Evolutionary conservation across 2,329 filamentous ascomycete species (phyloP).

Genomic region (Hypocreales sp.): DNA sequence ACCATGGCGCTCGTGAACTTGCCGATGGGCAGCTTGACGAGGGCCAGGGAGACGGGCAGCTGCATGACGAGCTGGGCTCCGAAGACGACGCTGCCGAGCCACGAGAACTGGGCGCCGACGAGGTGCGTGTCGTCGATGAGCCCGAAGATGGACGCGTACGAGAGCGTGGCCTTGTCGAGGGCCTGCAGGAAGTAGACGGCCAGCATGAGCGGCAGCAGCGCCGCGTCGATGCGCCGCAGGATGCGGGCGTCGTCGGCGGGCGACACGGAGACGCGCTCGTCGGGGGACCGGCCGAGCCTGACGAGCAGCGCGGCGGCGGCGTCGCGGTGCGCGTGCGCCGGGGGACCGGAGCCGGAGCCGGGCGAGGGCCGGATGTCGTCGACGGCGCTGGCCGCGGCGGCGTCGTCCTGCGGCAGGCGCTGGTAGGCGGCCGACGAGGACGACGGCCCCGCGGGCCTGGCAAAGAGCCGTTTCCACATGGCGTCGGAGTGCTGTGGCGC

Average conservation of each 20-base stretch:
- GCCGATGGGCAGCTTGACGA: conserved; percentile 44
- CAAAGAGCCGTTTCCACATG: neutral
- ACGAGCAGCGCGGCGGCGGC: conserved; percentile 29
- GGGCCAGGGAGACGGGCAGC: conserved; percentile 35
- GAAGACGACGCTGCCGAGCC: conserved; percentile 46
- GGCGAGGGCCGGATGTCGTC: too few relatives aligned
- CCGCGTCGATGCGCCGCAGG: conserved; percentile 22
- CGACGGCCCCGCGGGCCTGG: neutral
- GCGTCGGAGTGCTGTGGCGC: too few relatives aligned
- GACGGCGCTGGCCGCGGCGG: neutral
- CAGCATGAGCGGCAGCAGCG: conserved; percentile 30
- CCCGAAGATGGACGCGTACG: conserved; percentile 48
- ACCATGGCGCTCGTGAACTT: conserved; percentile 44
- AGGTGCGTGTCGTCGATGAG: conserved; percentile 42
- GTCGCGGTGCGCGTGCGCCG: conserved; percentile 15
- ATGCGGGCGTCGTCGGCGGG: conserved; percentile 18
- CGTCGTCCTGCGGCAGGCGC: neutral
- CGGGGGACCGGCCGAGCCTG: conserved; percentile 18
- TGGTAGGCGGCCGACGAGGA: neutral
- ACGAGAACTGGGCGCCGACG: conserved; percentile 40
- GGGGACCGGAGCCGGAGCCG: neutral
- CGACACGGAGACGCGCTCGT: conserved; percentile 15
- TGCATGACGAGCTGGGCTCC: conserved; percentile 45
- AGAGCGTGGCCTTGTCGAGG: conserved; percentile 46
- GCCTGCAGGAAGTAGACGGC: conserved; percentile 48